A percentile compares a stretch with the other conserved stretches of the same genome.
Evolutionary conservation across 106 monocot species (phyloP).

Genomic region (Dendrobium chrysotoxum): DNA sequence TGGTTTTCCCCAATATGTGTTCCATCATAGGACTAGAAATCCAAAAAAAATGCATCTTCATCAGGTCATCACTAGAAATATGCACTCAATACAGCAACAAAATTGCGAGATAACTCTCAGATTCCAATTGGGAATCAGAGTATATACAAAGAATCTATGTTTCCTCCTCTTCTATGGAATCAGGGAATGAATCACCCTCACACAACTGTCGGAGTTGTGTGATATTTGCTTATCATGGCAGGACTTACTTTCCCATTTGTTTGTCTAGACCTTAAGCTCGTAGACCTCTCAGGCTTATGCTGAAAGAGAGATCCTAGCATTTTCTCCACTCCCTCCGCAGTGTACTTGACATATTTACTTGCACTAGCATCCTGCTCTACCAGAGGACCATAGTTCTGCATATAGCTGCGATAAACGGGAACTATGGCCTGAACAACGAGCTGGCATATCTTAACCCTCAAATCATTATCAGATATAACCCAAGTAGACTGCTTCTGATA

Average conservation of each 20-base stretch:
- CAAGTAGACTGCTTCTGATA: conserved; percentile 67
- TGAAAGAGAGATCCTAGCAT: conserved; percentile 70
- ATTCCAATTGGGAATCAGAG: conserved; percentile 2
- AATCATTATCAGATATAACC: conserved; percentile 73
- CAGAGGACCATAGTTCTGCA: conserved; percentile 86
- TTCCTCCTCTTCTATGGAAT: background rate
- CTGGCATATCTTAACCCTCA: conserved; percentile 67
- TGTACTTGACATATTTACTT: conserved; percentile 75
- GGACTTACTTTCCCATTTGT: conserved; percentile 43
- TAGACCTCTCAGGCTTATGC: conserved; percentile 38
- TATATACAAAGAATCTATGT: conserved; percentile 6
- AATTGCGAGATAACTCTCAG: background rate
- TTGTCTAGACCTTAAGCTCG: conserved; percentile 43
- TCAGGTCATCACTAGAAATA: conserved; percentile 4
- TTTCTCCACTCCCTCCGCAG: conserved; percentile 59
- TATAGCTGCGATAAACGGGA: conserved; percentile 72
- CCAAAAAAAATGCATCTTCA: background rate
- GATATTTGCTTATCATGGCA: conserved; percentile 31
- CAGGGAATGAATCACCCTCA: conserved; percentile 15
- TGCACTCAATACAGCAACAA: background rate
- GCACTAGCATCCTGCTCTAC: conserved; percentile 78
- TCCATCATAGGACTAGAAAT: background rate
- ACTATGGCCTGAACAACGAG: conserved; percentile 51
- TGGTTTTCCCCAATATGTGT: background rate
- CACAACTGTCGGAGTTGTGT: conserved; percentile 33